Conservation (phyloP, 164 flowering plant species). For the Dillenia suffruticosa region DNA sequence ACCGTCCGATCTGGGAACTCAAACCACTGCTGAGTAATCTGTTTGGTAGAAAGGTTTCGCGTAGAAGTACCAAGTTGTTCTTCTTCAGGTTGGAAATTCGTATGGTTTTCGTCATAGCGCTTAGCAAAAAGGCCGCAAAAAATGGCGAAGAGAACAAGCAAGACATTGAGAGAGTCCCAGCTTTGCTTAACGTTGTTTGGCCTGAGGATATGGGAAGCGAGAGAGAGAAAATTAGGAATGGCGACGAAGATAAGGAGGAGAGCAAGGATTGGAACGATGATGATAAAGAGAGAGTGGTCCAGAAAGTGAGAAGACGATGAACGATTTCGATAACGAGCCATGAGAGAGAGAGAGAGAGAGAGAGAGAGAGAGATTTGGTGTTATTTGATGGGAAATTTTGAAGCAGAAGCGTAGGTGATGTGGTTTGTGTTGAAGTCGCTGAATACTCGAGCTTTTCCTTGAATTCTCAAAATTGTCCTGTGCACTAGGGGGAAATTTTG, state of each 20-base stretch:
- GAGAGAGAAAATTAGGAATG: constrained; percentile 40
- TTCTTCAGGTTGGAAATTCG: too few species aligned
- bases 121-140: constrained; percentile 66
- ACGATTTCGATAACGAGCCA: constrained; percentile 16
- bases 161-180: constrained; percentile 65
- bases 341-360: neutral
- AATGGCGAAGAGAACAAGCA: constrained; percentile 68
- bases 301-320: constrained; percentile 12
- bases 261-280: constrained; percentile 29
- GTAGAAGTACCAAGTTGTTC: too few species aligned
- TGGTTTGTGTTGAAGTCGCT: too few species aligned
- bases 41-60: too few species aligned
- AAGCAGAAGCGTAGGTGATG: too few species aligned
- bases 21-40: constrained; percentile 28
- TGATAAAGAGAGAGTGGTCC: constrained; percentile 25
- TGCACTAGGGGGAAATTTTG: too few species aligned
- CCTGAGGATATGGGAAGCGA: constrained; percentile 29
- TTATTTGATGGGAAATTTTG: too few species aligned
- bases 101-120: constrained; percentile 23
- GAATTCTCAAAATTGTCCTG: too few species aligned
- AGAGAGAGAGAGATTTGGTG: too few species aligned
- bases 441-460: too few species aligned
- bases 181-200: constrained; percentile 45
- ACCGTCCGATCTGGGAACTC: constrained; percentile 19
- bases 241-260: constrained; percentile 32